Conservation (phyloP, 176 grass and related monocot species). For the Eragrostis curvula region DNA sequence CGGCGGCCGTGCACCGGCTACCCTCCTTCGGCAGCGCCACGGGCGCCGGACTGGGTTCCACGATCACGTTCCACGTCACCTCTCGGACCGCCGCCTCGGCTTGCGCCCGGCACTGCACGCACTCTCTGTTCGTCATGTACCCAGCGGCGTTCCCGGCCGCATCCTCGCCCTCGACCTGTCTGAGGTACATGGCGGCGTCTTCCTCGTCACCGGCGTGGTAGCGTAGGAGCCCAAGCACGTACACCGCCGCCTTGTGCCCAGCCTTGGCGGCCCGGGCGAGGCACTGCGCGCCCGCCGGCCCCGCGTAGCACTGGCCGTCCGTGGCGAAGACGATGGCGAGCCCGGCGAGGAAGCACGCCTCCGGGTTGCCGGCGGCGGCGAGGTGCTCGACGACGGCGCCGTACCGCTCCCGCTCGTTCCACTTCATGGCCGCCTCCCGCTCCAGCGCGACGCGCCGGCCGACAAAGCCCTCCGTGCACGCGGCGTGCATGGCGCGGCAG, state of each 20-base stretch:
- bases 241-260: slow-evolving; percentile 8
- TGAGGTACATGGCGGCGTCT: background rate
- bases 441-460: slow-evolving; percentile 4
- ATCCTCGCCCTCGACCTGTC: slow-evolving; percentile 1
- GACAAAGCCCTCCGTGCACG: background rate
- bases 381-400: slow-evolving; percentile 19
- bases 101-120: background rate
- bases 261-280: background rate
- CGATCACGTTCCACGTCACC: slow-evolving; percentile 2
- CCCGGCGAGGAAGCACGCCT: slow-evolving; percentile 28
- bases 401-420: background rate
- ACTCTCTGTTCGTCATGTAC: background rate
- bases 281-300: background rate
- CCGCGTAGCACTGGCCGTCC: background rate
- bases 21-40: background rate
- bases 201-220: background rate
- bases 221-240: slow-evolving; percentile 35
- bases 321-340: slow-evolving; percentile 1
- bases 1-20: background rate
- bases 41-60: accelerated
- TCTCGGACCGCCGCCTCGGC: background rate
- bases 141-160: accelerated
- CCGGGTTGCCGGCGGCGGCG: slow-evolving; percentile 8
- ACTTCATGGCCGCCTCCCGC: slow-evolving; percentile 20
- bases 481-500: background rate